phyloP scores from a whole-genome alignment of 352 stramenopile species.

The Phytopythium ostracodes region DNA sequence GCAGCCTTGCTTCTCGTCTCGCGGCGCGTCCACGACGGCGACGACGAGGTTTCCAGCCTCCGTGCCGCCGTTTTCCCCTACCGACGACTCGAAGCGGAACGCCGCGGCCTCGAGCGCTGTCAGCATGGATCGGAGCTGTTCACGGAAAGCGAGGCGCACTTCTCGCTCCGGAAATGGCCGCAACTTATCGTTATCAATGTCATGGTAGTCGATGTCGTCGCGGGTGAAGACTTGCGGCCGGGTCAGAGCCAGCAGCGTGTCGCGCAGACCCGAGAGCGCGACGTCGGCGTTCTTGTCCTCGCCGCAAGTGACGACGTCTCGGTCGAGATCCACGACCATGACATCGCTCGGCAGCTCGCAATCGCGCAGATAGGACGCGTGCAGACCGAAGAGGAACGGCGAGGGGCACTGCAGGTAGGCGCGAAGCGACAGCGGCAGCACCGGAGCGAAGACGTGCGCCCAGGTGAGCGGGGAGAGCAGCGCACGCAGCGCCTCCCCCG shows the following conservation, averaged over 20 bases:
- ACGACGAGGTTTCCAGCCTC: constrained; percentile 20
- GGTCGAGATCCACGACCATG: constrained; percentile 54
- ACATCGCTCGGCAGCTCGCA: constrained; percentile 31
- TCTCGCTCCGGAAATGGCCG: neutral
- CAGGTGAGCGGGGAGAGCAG: constrained; percentile 63
- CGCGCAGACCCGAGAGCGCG: constrained; percentile 27
- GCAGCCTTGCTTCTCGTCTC: constrained; percentile 15
- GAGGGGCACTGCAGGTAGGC: constrained; percentile 72
- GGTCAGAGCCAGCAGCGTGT: constrained; percentile 36
- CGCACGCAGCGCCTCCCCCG: constrained; percentile 43
- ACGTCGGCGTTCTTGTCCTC: constrained; percentile 19
- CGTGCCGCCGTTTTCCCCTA: neutral
- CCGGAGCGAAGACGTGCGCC: constrained; percentile 76
- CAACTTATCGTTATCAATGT: neutral
- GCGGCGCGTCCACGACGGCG: constrained; percentile 46
- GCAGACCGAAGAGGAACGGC: constrained; percentile 74
- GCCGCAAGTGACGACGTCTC: constrained; percentile 44
- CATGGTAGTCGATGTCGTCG: constrained; percentile 29
- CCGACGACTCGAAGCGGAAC: constrained; percentile 45
- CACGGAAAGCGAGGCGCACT: constrained; percentile 32
- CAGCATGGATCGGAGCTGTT: constrained; percentile 40
- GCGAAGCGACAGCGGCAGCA: constrained; percentile 58
- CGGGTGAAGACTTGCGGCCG: constrained; percentile 29
- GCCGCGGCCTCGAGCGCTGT: constrained; percentile 45
- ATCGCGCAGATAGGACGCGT: constrained; percentile 47